Evolutionary conservation across 345 rosid species (phyloP), one percentile per base, ranked within the genome.

Genomic region (Eucalyptus sp.): DNA sequence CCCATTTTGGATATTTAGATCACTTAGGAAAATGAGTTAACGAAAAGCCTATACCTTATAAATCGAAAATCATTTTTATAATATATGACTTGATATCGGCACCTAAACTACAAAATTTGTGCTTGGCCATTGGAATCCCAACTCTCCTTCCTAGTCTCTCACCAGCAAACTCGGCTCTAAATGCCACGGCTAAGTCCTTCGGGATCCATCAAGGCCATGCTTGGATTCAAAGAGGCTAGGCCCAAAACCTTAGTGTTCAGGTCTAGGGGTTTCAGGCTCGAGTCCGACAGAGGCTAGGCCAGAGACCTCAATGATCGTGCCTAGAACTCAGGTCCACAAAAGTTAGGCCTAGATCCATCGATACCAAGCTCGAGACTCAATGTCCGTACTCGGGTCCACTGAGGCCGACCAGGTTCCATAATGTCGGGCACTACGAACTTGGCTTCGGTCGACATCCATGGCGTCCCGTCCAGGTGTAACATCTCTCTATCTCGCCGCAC

Each of bases 321-420:
- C 1, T 56, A 2, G 3, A 25, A 10, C 13, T 3, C 0, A 29
- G 6, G 29, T 24, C 62, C 13, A 56, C 29, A 10, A 25, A 56
- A 25, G 29, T 2, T 56, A 56, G 10, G 62, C 29, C 50, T 2
- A 56, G 13, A 6, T 56, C 29, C 13, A 10, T 56, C 6, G 6
- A 24, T 29, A 25, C 1, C 6, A 8, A 56, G 3, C 29, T 5
- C 4, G 3, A 24, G 62, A 56, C 0, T 3, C 29, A 1, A 24
- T 56, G 6, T 56, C 29, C 24, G 8, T 52, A 52, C 29, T 56
- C 2, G 29, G 27, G 62, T 56, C 62, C 5, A 56, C 2, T 4
- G 29, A 56, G 62, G 62, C 29, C 6, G 29, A 29, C 62, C 13
- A 10, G 20, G 13, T 13, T 24, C 62, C 62, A 62, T 8, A 29